Base-by-base conservation (phyloP, 192 early-diverging fungal genomes). In the Neocallimastix lanati region DNA sequence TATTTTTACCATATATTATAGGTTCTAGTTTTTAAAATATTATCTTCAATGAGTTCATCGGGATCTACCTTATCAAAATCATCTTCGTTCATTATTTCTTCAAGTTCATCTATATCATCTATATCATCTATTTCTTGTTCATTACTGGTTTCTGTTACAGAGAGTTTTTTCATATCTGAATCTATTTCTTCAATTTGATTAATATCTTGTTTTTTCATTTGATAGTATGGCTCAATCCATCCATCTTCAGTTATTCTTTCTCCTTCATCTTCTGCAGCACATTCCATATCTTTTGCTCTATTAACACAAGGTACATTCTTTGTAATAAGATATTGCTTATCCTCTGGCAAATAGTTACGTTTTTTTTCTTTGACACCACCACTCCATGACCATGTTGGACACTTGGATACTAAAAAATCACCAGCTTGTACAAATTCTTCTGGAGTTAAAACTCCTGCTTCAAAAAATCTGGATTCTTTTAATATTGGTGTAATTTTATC, bases 351-450 rank as follows among this genome's bases (percentile, higher is more conserved):
- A 83, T 94, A 95, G 78, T 94, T 93, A 79, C 93, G 88, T 76
- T 89, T 91, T 87, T 98, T 98, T 81, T 87, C 87, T 18, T 88
- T 85, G 28, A 88, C 85, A 27, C 92, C 92, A 28, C 82, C 85
- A 77, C 87, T 85, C 93, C 98, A 99, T 79, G 87, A 87, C 98
- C 98, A 99, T 21, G 98, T 99, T 16, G 96, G 96, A 83, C 98
- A 99, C 83, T 99, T 98, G 87, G 92, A 96, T 21, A 97, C 95
- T 77, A 99, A 91, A 82, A 95, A 98, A 84, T 99, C 98, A 33
- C 98, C 98, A 11, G 96, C 96, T 33, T 92, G 90, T 77, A 96
- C 92, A 88, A 98, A 99, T 93, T 92, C 97, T 82, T 98, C 95
- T 38, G 97, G 95, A 6, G 96, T 97, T 80, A 98, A 88, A 78